Evolutionary conservation across 2,329 filamentous ascomycete species (phyloP).

Genomic region (Pestalotiopsis sp.): DNA sequence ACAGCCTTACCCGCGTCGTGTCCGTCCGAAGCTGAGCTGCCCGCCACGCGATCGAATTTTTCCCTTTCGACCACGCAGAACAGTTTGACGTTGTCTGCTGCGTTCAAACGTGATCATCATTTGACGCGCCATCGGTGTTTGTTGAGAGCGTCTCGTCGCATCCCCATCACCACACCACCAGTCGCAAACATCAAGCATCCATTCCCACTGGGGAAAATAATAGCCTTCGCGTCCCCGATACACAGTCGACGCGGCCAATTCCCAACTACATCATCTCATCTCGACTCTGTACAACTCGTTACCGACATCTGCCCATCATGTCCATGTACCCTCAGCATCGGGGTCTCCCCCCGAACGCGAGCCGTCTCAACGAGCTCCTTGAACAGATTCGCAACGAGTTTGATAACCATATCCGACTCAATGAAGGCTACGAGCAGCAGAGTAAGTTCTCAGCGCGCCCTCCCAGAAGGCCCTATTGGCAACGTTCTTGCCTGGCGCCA

Average conservation of each 20-base stretch:
- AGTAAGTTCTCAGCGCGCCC: conserved; percentile 62
- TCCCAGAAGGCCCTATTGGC: background rate
- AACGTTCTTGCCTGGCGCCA: background rate
- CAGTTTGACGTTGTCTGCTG: background rate
- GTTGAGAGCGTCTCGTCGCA: background rate
- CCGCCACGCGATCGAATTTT: background rate
- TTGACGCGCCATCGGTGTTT: background rate
- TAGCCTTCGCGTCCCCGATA: background rate
- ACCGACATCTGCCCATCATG: conserved; percentile 40
- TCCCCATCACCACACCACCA: background rate
- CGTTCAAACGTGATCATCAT: background rate
- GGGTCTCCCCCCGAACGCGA: conserved; percentile 66
- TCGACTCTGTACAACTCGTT: background rate
- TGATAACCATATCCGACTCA: conserved; percentile 78
- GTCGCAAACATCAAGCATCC: background rate
- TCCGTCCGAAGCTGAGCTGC: conserved; percentile 11
- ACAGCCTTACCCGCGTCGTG: conserved; percentile 22
- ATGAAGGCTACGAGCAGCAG: conserved; percentile 88
- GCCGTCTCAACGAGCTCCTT: conserved; percentile 85
- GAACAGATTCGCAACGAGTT: conserved; percentile 92
- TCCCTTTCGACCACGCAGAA: background rate
- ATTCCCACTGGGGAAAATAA: background rate
- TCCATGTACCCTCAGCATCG: conserved; percentile 89
- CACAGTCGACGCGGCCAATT: background rate
- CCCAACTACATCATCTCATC: background rate